These are phyloP conservation scores for Quercus parvula DNA, from an alignment of 306 rosid genomes.

Conservation along the genomic window DNA sequence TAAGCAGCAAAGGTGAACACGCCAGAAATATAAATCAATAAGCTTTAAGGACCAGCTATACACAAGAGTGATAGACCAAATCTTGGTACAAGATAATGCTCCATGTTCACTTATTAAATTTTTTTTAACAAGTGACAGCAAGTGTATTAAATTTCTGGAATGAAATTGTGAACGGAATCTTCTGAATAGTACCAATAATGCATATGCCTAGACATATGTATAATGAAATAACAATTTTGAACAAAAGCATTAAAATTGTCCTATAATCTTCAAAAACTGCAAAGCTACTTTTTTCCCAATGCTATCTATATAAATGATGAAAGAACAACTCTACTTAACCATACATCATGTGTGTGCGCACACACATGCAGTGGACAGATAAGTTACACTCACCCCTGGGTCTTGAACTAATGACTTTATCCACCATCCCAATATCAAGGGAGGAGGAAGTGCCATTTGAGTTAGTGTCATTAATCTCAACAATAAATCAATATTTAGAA, in stretches of 20 bases:
- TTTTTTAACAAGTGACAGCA: too few species aligned
- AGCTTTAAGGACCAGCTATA: neutral
- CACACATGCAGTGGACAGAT: too few species aligned
- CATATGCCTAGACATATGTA: neutral
- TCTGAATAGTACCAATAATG: neutral
- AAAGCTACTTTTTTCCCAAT: neutral
- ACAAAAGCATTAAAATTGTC: neutral
- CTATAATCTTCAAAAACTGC: neutral
- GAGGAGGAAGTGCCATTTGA: too few species aligned
- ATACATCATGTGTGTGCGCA: neutral
- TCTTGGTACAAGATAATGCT: neutral
- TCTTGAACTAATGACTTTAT: too few species aligned
- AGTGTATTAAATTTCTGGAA: neutral
- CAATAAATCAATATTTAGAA: too few species aligned
- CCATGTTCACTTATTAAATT: neutral
- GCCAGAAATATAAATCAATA: neutral
- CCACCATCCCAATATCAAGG: too few species aligned
- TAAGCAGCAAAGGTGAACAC: constrained; percentile 3
- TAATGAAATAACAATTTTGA: neutral
- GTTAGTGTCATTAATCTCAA: too few species aligned
- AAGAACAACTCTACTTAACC: neutral
- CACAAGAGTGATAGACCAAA: neutral
- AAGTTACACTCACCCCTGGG: too few species aligned
- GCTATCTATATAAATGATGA: neutral
- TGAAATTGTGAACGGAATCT: neutral